These are phyloP conservation scores for Daedaleopsis sinensis DNA, from an alignment of 768 basidiomycete genomes.

Conservation along the genomic window DNA sequence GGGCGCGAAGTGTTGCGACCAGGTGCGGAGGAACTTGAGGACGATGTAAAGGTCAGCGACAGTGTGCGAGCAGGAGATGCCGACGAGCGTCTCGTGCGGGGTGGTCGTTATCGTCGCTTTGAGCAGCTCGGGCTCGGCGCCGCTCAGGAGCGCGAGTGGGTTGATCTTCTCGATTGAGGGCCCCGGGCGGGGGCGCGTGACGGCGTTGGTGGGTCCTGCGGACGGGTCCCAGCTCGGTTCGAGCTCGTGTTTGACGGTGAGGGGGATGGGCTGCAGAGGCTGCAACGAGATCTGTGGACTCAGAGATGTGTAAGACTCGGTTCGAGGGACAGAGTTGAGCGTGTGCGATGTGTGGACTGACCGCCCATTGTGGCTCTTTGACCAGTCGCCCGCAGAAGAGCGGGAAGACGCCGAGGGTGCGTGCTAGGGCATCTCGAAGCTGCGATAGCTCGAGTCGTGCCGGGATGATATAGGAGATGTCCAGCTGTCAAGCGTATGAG, in stretches of 20 bases:
- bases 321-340: too few species aligned
- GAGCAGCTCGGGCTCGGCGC: neutral
- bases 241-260: neutral
- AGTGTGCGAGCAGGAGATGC: slow-evolving; percentile 2
- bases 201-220: neutral
- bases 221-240: neutral
- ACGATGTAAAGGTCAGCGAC: neutral
- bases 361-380: neutral
- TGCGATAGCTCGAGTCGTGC: neutral
- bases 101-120: neutral
- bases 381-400: neutral
- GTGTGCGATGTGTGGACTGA: neutral
- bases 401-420: neutral
- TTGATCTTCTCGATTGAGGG: neutral
- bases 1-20: neutral
- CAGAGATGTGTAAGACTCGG: neutral
- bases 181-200: neutral
- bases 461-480: neutral
- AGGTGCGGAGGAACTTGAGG: neutral
- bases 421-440: neutral
- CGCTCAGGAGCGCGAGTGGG: neutral
- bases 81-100: neutral
- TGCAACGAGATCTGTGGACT: neutral
- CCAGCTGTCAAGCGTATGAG: neutral
- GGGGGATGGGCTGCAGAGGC: neutral